These are phyloP conservation scores for Fusarium decemcellulare DNA, from an alignment of 2,329 filamentous ascomycete genomes.

Conservation along the genomic window DNA sequence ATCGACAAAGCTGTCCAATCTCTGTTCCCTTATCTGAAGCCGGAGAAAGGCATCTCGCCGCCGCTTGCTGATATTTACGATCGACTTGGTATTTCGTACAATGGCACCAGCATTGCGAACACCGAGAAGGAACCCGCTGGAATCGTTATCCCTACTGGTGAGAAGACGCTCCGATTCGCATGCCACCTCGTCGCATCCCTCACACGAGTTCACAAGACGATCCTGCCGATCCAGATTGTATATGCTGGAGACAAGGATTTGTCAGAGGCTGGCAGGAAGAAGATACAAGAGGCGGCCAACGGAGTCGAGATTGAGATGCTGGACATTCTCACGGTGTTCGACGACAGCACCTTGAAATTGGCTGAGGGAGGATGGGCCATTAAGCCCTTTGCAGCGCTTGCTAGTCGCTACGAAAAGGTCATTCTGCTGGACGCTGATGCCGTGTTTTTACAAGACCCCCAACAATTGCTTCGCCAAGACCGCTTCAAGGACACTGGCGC, in stretches of 20 bases:
- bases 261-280: conserved; percentile 39
- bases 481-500: conserved; percentile 52
- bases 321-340: conserved; percentile 51
- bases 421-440: conserved; percentile 57
- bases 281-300: conserved; percentile 38
- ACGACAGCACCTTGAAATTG: conserved; percentile 49
- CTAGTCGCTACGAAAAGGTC: conserved; percentile 53
- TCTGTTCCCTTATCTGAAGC: conserved; percentile 47
- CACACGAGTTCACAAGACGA: conserved; percentile 47
- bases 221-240: conserved; percentile 53
- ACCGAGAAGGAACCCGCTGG: conserved; percentile 39
- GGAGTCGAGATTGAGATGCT: conserved; percentile 48
- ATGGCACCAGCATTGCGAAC: conserved; percentile 19
- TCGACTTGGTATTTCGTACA: conserved; percentile 24
- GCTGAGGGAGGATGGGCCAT: conserved; percentile 55
- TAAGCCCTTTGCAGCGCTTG: conserved; percentile 58
- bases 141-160: conserved; percentile 54
- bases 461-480: conserved; percentile 50
- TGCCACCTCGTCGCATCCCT: conserved; percentile 54
- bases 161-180: conserved; percentile 51
- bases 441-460: conserved; percentile 55
- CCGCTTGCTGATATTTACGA: conserved; percentile 27
- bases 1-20: conserved; percentile 7
- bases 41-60: conserved; percentile 17
- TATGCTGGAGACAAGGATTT: conserved; percentile 55